A percentile compares a stretch with the other conserved stretches of the same genome.
Evolutionary conservation across 2,329 filamentous ascomycete species (phyloP).

Genomic region (Colletotrichum sp.): DNA sequence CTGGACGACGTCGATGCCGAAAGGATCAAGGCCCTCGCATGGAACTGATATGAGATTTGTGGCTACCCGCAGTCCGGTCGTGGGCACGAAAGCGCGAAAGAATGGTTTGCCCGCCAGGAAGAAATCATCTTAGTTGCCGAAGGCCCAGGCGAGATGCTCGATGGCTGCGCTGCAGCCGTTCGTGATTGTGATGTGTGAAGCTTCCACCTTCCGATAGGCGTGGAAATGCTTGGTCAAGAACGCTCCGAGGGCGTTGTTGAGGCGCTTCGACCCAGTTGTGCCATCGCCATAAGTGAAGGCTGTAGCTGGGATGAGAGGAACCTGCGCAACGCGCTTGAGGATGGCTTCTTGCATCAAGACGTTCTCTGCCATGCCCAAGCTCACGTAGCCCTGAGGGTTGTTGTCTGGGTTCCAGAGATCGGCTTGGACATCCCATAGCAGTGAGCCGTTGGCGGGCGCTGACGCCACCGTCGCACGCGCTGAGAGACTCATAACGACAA

Average conservation of each 20-base stretch:
- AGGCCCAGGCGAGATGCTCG: constrained; percentile 43
- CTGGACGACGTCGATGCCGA: neutral
- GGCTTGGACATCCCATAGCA: constrained; percentile 47
- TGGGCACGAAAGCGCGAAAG: constrained; percentile 52
- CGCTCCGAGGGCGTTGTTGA: neutral
- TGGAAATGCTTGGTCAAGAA: neutral
- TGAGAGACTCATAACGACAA: constrained; percentile 26
- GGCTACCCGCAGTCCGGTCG: constrained; percentile 45
- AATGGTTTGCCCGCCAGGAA: constrained; percentile 43
- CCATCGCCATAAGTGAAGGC: neutral
- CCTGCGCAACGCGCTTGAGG: neutral
- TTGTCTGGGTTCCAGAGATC: constrained; percentile 45
- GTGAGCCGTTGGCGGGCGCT: constrained; percentile 26
- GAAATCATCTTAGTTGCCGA: constrained; percentile 19
- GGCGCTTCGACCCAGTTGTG: neutral
- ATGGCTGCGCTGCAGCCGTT: constrained; percentile 46
- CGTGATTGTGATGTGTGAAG: constrained; percentile 37
- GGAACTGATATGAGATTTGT: constrained; percentile 21
- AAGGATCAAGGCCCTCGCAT: neutral
- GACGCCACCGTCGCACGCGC: constrained; percentile 30
- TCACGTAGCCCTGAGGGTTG: constrained; percentile 50
- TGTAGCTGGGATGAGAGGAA: neutral
- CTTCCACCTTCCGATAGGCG: constrained; percentile 30
- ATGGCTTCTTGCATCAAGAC: constrained; percentile 50
- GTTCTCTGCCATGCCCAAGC: constrained; percentile 58